Percentiles rank a stretch among this genome's conserved stretches.
phyloP scores from a whole-genome alignment of 768 basidiomycete species.

The Leucocoprinus leucothites region DNA sequence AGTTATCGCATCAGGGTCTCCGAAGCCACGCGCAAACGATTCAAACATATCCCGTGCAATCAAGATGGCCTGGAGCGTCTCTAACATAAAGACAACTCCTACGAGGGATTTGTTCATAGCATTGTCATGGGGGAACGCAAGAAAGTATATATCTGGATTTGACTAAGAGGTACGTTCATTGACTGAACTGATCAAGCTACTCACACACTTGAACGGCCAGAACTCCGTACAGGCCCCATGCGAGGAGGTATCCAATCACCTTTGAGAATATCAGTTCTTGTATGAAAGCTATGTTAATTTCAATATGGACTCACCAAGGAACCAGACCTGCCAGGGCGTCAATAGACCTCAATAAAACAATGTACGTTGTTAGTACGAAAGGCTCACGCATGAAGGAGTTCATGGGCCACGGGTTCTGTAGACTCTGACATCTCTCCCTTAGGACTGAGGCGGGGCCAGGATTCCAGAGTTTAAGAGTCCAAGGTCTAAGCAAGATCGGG shows the following conservation, averaged over 20 bases:
- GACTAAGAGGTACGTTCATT: not conserved
- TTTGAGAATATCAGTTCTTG: constrained; percentile 1
- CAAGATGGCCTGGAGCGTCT: constrained; percentile 25
- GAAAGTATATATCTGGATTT: constrained; percentile 27
- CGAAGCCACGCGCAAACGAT: constrained; percentile 26
- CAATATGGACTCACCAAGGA: too few relatives aligned
- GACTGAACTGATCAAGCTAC: constrained; percentile 3
- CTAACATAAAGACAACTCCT: constrained; percentile 24
- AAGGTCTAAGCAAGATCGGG: too few relatives aligned
- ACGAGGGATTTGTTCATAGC: constrained; percentile 23
- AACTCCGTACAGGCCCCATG: constrained; percentile 26
- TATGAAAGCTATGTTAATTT: too few relatives aligned
- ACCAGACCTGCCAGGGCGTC: too few relatives aligned
- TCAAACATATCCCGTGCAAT: constrained; percentile 24
- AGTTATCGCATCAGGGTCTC: constrained; percentile 22
- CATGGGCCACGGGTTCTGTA: too few relatives aligned
- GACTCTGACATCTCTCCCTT: too few relatives aligned
- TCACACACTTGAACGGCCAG: constrained; percentile 28
- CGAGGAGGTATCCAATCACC: constrained; percentile 28
- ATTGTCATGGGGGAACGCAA: constrained; percentile 27
- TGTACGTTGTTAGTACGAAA: too few relatives aligned
- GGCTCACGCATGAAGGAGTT: too few relatives aligned
- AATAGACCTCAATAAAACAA: too few relatives aligned
- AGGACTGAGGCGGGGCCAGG: too few relatives aligned
- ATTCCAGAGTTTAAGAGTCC: too few relatives aligned